phyloP scores from a whole-genome alignment of 371 early-diverging fungal genomes.

The Mucor velutinosus region DNA sequence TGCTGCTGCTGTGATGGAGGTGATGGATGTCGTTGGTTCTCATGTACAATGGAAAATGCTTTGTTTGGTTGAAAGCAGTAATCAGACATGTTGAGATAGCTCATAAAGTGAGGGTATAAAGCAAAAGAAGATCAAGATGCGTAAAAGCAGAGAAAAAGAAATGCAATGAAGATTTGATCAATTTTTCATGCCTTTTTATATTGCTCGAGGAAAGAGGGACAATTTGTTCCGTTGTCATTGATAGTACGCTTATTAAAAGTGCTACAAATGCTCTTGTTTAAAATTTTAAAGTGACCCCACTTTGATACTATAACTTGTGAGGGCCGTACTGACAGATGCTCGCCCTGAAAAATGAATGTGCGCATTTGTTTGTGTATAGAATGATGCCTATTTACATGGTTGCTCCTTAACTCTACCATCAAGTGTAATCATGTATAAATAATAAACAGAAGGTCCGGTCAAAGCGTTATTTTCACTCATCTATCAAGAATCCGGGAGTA shows the following conservation, averaged over 20 bases:
- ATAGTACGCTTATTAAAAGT: not conserved
- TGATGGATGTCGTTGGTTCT: not conserved
- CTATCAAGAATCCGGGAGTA: not conserved
- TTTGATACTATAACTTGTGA: not conserved
- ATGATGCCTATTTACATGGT: not conserved
- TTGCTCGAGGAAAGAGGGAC: not conserved
- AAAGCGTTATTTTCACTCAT: not conserved
- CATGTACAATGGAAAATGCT: not conserved
- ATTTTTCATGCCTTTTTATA: not conserved
- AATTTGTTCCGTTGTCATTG: not conserved
- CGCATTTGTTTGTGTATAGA: not conserved
- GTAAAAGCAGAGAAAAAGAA: not conserved
- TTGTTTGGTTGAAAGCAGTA: not conserved
- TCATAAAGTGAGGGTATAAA: not conserved
- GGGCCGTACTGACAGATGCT: not conserved
- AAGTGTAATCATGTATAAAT: not conserved
- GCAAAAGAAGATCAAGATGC: not conserved
- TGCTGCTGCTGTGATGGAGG: conserved; percentile 4
- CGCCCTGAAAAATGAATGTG: conserved; percentile 3
- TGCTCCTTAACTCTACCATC: not conserved
- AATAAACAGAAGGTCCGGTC: not conserved
- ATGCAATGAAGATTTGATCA: not conserved
- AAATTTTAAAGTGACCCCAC: not conserved
- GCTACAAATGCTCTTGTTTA: not conserved
- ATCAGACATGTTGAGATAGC: not conserved